Evolutionary conservation across 345 rosid species (phyloP).

Genomic region (Hibiscus mutabilis): DNA sequence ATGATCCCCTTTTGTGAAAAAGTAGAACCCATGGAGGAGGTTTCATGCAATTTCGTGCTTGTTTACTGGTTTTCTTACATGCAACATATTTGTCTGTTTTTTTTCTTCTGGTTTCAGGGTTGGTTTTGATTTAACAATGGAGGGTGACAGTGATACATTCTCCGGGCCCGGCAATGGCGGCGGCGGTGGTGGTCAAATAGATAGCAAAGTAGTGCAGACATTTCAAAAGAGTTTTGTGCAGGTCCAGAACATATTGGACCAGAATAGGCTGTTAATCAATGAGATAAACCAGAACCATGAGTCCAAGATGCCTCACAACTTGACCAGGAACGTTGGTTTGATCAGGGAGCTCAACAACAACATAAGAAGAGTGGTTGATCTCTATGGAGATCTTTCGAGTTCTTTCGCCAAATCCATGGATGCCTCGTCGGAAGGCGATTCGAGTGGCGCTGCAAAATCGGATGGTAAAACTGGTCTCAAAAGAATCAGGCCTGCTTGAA

Average conservation of each 20-base stretch:
- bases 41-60: not conserved
- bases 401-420: slow-evolving; percentile 57
- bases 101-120: slow-evolving; percentile 16
- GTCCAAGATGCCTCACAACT: slow-evolving; percentile 58
- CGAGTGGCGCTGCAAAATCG: slow-evolving; percentile 24
- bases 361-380: slow-evolving; percentile 66
- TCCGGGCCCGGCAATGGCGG: slow-evolving; percentile 41
- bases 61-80: not conserved
- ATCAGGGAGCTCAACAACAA: slow-evolving; percentile 78
- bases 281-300: slow-evolving; percentile 80
- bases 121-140: slow-evolving; percentile 38
- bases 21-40: not conserved
- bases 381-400: slow-evolving; percentile 63
- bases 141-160: slow-evolving; percentile 39
- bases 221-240: slow-evolving; percentile 70
- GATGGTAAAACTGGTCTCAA: not conserved
- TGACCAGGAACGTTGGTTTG: slow-evolving; percentile 59
- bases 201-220: slow-evolving; percentile 54
- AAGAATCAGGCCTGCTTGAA: not conserved
- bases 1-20: not conserved
- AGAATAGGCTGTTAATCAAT: slow-evolving; percentile 58
- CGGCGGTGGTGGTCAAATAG: slow-evolving; percentile 35
- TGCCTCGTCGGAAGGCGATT: slow-evolving; percentile 60
- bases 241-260: slow-evolving; percentile 60
- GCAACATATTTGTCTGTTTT: slow-evolving; percentile 11